phyloP scores from a whole-genome alignment of 768 basidiomycete genomes.

The Tylopilus intermedius region DNA sequence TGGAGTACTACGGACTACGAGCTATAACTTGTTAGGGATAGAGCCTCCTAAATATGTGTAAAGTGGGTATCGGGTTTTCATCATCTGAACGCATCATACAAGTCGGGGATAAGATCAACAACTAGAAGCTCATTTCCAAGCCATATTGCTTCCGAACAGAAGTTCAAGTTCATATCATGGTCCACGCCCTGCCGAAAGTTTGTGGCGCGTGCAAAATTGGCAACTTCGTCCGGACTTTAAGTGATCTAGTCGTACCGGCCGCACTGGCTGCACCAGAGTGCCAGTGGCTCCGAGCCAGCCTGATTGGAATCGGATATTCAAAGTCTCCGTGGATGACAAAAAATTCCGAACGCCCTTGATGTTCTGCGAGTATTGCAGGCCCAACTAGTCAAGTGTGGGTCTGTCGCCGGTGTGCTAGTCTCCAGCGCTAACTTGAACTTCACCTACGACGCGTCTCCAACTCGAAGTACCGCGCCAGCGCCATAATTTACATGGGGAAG shows the following conservation, averaged over 20 bases:
- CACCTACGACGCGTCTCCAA: too few relatives aligned
- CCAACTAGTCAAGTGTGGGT: neutral
- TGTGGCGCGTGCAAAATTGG: neutral
- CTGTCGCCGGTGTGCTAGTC: neutral
- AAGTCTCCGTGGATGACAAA: neutral
- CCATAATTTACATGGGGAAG: neutral
- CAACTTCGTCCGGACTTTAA: neutral
- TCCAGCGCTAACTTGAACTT: neutral
- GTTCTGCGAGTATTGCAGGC: neutral
- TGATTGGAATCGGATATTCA: neutral
- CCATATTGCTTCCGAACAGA: neutral
- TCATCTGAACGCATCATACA: neutral
- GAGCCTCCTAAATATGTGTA: too few relatives aligned
- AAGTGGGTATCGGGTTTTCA: neutral
- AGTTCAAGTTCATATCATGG: neutral
- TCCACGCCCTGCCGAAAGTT: neutral
- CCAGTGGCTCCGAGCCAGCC: neutral
- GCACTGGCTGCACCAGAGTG: neutral
- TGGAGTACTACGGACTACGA: neutral
- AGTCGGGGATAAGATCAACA: constrained; percentile 2
- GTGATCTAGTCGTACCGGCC: neutral
- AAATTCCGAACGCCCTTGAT: too few relatives aligned
- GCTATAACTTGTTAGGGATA: constrained; percentile 10
- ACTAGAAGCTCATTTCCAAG: neutral
- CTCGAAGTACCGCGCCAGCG: too few relatives aligned